Evolutionary conservation across 192 early-diverging fungal genomes (phyloP), one percentile per base, ranked within the genome.

Genomic region (Coemansia sp.): DNA sequence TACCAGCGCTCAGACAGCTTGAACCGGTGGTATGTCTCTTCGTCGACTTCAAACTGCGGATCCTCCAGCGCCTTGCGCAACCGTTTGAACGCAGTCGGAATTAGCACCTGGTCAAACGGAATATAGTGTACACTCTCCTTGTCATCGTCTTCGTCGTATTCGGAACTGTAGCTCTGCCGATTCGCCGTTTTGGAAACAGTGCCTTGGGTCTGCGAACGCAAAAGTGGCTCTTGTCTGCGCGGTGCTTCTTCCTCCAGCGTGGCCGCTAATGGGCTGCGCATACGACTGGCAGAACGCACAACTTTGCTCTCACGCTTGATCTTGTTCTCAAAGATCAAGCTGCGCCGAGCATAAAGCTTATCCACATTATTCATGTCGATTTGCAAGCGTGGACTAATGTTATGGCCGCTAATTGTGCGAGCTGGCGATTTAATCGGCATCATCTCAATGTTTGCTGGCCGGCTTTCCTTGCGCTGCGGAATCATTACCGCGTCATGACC

Each of bases 1-100:
- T 75, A 81, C 78, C 78, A 81, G 54, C 73, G 72, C 62, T 81
- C 78, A 1, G 78, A 81, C 14, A 81, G 61, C 60, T 72, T 75
- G 66, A 81, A 81, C 26, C 73, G 54, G 24, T 63, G 65, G 41
- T 81, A 75, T 4, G 78, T 75, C 54, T 75, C 73, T 6, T 81
- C 73, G 52, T 81, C 78, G 14, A 81, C 59, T 48, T 75, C 78
- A 64, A 72, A 74, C 23, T 23, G 1, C 1, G 73, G 72, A 18
- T 74, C 73, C 45, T 81, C 73, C 4, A 75, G 63, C 7, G 64
- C 62, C n/a, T 32, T 22, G 10, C 78, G 73, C 47, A 82, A 65
- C 47, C 72, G 68, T 69, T 82, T 82, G 18, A 78, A 82, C 10
- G 68, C 74, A 3, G 75, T 82, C 13, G 81, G 81, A 56, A 82